Evolutionary conservation across 352 stramenopile genomes (phyloP).

Genomic region (Aphanomyces stellatus): DNA sequence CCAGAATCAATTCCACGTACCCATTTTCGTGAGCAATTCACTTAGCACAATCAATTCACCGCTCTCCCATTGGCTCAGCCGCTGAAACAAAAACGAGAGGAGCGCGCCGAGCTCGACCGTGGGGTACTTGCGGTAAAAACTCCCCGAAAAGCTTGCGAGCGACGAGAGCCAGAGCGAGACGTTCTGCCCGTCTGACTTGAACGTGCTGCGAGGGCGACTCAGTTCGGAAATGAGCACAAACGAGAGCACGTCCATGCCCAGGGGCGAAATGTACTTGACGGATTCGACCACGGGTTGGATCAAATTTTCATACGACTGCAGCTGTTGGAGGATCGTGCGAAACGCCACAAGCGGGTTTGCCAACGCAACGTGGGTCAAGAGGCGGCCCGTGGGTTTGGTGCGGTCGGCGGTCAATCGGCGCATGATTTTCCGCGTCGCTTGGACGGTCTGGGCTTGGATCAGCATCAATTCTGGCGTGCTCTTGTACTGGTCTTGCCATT

Average conservation of each 20-base stretch:
- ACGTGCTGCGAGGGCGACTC: constrained; percentile 70
- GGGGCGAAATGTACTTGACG: constrained; percentile 90
- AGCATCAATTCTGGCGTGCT: constrained; percentile 52
- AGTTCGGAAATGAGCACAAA: constrained; percentile 90
- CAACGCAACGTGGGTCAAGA: constrained; percentile 83
- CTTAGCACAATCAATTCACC: constrained; percentile 83
- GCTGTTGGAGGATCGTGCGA: constrained; percentile 90
- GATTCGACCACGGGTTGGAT: constrained; percentile 94
- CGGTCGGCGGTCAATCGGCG: constrained; percentile 70
- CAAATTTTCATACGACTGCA: constrained; percentile 96
- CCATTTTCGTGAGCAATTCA: constrained; percentile 84
- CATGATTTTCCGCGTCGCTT: constrained; percentile 68
- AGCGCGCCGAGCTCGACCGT: constrained; percentile 88
- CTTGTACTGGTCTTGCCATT: constrained; percentile 60
- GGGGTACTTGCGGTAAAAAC: constrained; percentile 91
- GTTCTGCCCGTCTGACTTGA: constrained; percentile 86
- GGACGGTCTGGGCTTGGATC: constrained; percentile 55
- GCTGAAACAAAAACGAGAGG: constrained; percentile 85
- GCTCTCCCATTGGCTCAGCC: constrained; percentile 76
- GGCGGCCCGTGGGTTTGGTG: constrained; percentile 63
- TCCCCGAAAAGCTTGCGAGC: constrained; percentile 90
- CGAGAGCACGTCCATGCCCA: constrained; percentile 91
- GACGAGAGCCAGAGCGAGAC: constrained; percentile 91
- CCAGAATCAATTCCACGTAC: no score
- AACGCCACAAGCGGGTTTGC: constrained; percentile 93